Conservation (phyloP, 225 moss, liverwort and hornwort species). For the Straminergon stramineum region DNA sequence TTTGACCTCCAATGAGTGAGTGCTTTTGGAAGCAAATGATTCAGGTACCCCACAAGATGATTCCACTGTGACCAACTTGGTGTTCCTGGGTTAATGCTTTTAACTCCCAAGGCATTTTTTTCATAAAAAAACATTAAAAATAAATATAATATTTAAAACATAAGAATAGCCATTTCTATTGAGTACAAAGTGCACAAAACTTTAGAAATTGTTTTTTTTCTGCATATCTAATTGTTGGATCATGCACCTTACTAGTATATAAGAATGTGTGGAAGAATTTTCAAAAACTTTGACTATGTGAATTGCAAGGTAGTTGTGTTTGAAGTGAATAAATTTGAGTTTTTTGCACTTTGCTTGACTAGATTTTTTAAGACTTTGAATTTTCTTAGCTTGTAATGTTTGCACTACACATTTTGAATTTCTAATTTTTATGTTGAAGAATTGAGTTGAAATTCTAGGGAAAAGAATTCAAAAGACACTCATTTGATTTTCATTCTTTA, state of each 20-base stretch:
- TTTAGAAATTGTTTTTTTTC: background rate
- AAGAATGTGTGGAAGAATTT: background rate
- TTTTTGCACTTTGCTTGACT: too few species aligned
- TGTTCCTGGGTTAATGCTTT: rapidly evolving
- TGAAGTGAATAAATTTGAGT: background rate
- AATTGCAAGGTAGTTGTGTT: background rate
- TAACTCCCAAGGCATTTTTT: too few species aligned
- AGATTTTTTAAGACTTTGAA: too few species aligned
- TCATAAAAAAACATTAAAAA: too few species aligned
- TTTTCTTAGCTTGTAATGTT: too few species aligned
- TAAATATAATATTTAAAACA: too few species aligned
- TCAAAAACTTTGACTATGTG: background rate
- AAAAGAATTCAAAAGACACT: too few species aligned
- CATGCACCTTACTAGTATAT: background rate
- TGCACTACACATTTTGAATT: background rate
- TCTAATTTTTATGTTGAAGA: background rate
- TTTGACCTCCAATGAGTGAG: too few species aligned
- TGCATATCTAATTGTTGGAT: rapidly evolving
- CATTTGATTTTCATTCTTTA: background rate
- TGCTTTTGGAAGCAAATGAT: too few species aligned
- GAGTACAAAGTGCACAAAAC: background rate
- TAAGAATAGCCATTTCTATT: background rate
- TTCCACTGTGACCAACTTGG: too few species aligned
- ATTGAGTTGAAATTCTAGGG: background rate
- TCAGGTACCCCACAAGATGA: too few species aligned